Conservation (phyloP, 176 grass and related monocot genomes). For the Eleusine indica region DNA sequence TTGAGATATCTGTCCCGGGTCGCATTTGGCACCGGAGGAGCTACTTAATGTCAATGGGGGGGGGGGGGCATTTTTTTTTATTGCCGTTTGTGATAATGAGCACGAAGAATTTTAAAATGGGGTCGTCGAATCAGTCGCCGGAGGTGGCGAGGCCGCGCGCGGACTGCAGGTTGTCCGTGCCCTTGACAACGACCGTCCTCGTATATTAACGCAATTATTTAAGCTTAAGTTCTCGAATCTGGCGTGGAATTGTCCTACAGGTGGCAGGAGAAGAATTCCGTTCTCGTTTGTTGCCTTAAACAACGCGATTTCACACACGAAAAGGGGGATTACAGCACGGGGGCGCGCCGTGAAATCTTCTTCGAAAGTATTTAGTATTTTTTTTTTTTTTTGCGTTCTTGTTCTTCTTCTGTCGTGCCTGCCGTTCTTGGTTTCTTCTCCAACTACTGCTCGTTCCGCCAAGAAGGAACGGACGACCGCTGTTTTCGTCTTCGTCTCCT, state of each 20-base stretch:
- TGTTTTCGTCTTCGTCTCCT: slow-evolving; percentile 38
- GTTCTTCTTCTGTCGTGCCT: slow-evolving; percentile 23
- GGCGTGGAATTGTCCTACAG: slow-evolving; percentile 48
- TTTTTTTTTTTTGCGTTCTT: background rate
- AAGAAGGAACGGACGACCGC: slow-evolving; percentile 41
- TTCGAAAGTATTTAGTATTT: background rate
- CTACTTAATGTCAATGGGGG: slow-evolving; percentile 19
- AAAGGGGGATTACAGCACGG: background rate
- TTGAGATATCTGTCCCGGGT: slow-evolving; percentile 24
- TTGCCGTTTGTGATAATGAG: slow-evolving; percentile 38
- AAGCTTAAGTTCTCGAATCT: background rate
- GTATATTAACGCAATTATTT: slow-evolving; percentile 29
- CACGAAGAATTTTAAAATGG: slow-evolving; percentile 35
- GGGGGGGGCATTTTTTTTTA: background rate
- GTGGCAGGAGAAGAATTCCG: slow-evolving; percentile 40
- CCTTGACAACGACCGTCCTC: slow-evolving; percentile 40
- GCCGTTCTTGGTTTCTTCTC: slow-evolving; percentile 51
- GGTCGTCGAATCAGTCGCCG: slow-evolving; percentile 45
- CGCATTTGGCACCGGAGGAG: background rate
- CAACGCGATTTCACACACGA: slow-evolving; percentile 25
- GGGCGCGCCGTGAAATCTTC: slow-evolving; percentile 27
- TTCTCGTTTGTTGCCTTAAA: background rate
- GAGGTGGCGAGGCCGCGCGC: slow-evolving; percentile 38
- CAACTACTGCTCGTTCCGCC: slow-evolving; percentile 42
- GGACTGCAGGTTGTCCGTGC: slow-evolving; percentile 30